Percentiles rank a stretch among this genome's conserved stretches.
These are phyloP conservation scores for Podila clonocystis DNA, from an alignment of 192 early-diverging fungal species.

Conservation along the genomic window DNA sequence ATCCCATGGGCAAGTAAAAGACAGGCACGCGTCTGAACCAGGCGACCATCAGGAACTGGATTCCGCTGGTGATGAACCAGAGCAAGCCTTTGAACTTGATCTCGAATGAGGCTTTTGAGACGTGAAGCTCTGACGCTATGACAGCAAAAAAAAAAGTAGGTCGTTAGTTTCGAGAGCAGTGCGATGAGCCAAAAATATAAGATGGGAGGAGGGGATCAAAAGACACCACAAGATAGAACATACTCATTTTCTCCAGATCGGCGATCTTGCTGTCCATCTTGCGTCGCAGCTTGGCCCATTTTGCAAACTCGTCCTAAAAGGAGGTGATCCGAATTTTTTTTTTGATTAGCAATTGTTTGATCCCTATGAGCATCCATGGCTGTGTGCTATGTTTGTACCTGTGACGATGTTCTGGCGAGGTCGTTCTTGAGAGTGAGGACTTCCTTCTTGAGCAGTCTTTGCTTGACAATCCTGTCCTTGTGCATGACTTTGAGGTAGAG, in stretches of 20 bases:
- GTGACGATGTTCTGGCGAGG: slow-evolving; percentile 74
- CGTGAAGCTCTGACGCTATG: slow-evolving; percentile 66
- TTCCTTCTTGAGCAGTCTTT: slow-evolving; percentile 67
- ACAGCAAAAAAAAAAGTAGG: background rate
- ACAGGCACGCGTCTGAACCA: slow-evolving; percentile 76
- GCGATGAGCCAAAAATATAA: background rate
- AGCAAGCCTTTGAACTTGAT: slow-evolving; percentile 78
- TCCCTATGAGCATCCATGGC: background rate
- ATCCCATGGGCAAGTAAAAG: slow-evolving; percentile 79
- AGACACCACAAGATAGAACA: slow-evolving; percentile 3
- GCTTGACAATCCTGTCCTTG: slow-evolving; percentile 64
- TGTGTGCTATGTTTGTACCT: slow-evolving; percentile 45
- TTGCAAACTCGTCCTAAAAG: slow-evolving; percentile 85
- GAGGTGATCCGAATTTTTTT: background rate
- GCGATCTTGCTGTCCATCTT: slow-evolving; percentile 77
- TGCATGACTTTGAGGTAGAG: slow-evolving; percentile 62
- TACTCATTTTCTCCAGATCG: slow-evolving; percentile 76
- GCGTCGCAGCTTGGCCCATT: slow-evolving; percentile 90
- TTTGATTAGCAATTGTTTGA: background rate
- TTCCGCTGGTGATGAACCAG: slow-evolving; percentile 69
- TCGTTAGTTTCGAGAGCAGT: background rate
- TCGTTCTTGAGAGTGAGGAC: slow-evolving; percentile 71
- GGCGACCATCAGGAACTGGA: slow-evolving; percentile 69
- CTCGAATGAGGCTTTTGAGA: slow-evolving; percentile 78
- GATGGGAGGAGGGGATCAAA: background rate